Evolutionary conservation across 2,329 filamentous ascomycete species (phyloP), one percentile per base, ranked within the genome.

Genomic region (Chrysosporium keratinophilum): DNA sequence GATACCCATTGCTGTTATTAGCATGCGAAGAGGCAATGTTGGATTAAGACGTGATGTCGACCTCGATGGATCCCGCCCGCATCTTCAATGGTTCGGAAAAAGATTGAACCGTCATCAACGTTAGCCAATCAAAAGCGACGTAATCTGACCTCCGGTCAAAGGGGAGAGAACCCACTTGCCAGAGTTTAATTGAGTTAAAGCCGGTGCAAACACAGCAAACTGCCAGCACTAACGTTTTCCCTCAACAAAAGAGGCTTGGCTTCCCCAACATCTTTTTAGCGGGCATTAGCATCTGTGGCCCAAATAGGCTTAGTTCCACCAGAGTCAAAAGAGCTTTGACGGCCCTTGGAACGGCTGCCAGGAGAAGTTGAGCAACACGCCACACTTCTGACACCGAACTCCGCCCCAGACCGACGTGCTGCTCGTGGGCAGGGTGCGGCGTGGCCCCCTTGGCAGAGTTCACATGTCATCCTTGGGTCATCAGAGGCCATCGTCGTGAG

Each of bases 171-270:
- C n/a, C 48, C 48, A 43, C 39, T 35, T 6, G 3, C 19, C 11
- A 20, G 19, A 41, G 47, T 33, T 43, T 43, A 50, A 34, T 19
- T 50, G n/a, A 43, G 37, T 20, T 50, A 41, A 43, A 42, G 14
- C 2, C 1, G 37, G 10, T 50, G 37, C 47, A 42, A 42, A 50
- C 47, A 41, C 4, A 12, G 12, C 47, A 50, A 50, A 50, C 37
- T 33, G 31, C 48, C 41, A 23, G 11, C 41, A 23, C 15, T n/a
- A n/a, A n/a, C n/a, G n/a, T 19, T 23, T 11, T 14, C 23, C 41
- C 41, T 19, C 41, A 44, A 44, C 41, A 44, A 44, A 44, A 44
- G 11, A 37, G 39, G 31, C 48, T 50, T 48, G 12, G 45, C 45
- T n/a, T 48, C 40, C 47, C 47, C 48, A 50, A 50, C 48, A 35